Evolutionary conservation across 768 basidiomycete genomes (phyloP).

Genomic region (Gelatoporia subvermispora): DNA sequence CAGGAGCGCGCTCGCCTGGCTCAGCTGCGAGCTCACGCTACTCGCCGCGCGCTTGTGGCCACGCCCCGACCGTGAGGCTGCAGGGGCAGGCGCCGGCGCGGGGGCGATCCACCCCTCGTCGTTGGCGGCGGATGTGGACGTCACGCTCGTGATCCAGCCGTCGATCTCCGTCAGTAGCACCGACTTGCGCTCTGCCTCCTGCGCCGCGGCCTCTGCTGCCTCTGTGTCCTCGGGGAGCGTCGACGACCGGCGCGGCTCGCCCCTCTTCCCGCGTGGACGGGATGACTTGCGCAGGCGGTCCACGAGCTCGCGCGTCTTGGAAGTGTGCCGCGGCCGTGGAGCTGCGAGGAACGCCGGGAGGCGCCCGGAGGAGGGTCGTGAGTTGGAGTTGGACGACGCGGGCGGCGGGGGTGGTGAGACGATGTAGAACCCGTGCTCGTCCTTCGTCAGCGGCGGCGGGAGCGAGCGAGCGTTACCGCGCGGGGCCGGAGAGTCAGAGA

Average conservation of each 20-base stretch:
- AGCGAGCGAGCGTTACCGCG: conserved; percentile 23
- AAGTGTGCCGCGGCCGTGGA: conserved; percentile 36
- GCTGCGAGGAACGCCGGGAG: conserved; percentile 46
- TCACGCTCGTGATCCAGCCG: conserved; percentile 18
- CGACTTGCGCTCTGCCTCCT: too few relatives aligned
- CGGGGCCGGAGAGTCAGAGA: conserved; percentile 22
- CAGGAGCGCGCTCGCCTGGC: conserved; percentile 4
- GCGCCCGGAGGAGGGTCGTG: conserved; percentile 29
- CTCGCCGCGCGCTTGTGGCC: conserved; percentile 17
- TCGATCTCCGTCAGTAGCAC: conserved; percentile 4
- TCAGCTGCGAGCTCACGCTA: conserved; percentile 8
- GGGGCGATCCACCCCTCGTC: conserved; percentile 5
- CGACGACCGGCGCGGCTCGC: background rate
- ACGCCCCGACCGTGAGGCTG: conserved; percentile 4
- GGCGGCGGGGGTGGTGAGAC: conserved; percentile 4
- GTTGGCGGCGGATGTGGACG: background rate
- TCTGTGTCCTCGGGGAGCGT: too few relatives aligned
- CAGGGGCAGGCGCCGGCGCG: background rate
- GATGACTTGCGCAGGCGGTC: conserved; percentile 42
- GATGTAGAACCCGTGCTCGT: conserved; percentile 47
- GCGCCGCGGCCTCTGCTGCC: background rate
- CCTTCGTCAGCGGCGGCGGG: conserved; percentile 41
- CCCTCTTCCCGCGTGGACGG: conserved; percentile 14
- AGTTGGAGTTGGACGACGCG: conserved; percentile 25
- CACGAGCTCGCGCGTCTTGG: conserved; percentile 56